Percentiles rank a stretch among this genome's conserved stretches.
Conservation (phyloP, 1,284 basidiomycete genomes). For the Albatrellus sp. region DNA sequence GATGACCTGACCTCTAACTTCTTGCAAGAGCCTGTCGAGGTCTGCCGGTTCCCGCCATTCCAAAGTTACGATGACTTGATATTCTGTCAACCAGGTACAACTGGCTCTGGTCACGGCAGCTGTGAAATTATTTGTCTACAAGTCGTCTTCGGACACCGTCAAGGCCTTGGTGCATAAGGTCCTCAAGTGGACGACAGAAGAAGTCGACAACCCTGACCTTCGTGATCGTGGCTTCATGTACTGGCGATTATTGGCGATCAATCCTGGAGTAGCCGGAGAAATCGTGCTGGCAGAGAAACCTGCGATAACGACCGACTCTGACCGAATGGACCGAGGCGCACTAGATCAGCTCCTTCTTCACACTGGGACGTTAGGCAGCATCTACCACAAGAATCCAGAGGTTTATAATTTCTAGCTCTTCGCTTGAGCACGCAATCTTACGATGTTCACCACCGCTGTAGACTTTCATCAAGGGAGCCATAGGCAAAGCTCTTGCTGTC, state of each 20-base stretch:
- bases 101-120: slow-evolving; percentile 88
- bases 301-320: slow-evolving; percentile 94
- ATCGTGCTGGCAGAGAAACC: slow-evolving; percentile 95
- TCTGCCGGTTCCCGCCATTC: slow-evolving; percentile 20
- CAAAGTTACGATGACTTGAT: neutral
- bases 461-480: slow-evolving; percentile 77
- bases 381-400: slow-evolving; percentile 85
- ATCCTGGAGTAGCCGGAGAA: slow-evolving; percentile 80
- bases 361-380: slow-evolving; percentile 74
- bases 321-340: slow-evolving; percentile 91
- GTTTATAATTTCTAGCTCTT: slow-evolving; percentile 24
- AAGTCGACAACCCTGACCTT: slow-evolving; percentile 94
- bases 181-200: slow-evolving; percentile 94
- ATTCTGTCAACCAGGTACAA: slow-evolving; percentile 60
- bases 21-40: slow-evolving; percentile 87
- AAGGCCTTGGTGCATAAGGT: slow-evolving; percentile 93
- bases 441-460: slow-evolving; percentile 17
- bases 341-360: slow-evolving; percentile 81
- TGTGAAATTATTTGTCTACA: slow-evolving; percentile 96
- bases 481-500: slow-evolving; percentile 61
- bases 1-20: slow-evolving; percentile 90
- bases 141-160: slow-evolving; percentile 70
- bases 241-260: slow-evolving; percentile 93
- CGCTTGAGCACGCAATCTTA: slow-evolving; percentile 4
- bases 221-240: slow-evolving; percentile 99